These are phyloP conservation scores for Diplodia seriata DNA, from an alignment of 2,329 filamentous ascomycete genomes.

Conservation along the genomic window DNA sequence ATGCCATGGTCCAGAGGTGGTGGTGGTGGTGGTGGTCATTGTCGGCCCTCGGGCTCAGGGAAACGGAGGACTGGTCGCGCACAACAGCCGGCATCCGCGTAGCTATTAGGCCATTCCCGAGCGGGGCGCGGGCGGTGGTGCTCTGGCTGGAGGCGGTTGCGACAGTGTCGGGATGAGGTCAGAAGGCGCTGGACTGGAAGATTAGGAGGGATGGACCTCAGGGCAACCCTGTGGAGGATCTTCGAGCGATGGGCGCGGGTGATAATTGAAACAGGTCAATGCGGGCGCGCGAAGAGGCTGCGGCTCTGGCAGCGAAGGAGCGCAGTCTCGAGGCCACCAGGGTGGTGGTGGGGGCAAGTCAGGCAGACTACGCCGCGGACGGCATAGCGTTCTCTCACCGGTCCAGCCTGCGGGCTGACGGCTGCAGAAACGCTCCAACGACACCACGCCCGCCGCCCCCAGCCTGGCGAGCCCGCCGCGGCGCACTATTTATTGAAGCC, in stretches of 20 bases:
- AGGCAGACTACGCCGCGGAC: neutral
- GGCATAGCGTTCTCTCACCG: conserved; percentile 7
- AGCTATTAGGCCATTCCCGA: conserved; percentile 18
- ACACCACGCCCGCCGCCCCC: neutral
- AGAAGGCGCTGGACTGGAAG: conserved; percentile 10
- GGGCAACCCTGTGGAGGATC: conserved; percentile 32
- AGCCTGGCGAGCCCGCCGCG: neutral
- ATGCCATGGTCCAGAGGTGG: conserved; percentile 18
- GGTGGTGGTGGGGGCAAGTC: conserved; percentile 1
- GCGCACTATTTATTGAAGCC: conserved; percentile 1
- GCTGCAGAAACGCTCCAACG: neutral
- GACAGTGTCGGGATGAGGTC: conserved; percentile 5
- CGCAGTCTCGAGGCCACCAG: neutral
- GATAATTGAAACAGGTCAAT: conserved; percentile 29
- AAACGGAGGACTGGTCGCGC: conserved; percentile 3
- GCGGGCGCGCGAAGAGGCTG: conserved; percentile 22
- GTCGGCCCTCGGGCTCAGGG: conserved; percentile 15
- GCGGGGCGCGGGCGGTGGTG: neutral
- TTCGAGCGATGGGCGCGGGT: conserved; percentile 31
- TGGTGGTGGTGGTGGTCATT: conserved; percentile 23
- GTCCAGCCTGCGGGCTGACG: neutral
- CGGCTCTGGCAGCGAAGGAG: conserved; percentile 24
- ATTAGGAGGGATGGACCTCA: neutral
- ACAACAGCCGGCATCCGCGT: conserved; percentile 11
- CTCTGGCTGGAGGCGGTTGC: neutral